Percentiles rank a stretch among this genome's conserved stretches.
These are phyloP conservation scores for Vachellia collinsii DNA, from an alignment of 306 rosid genomes.

Conservation along the genomic window DNA sequence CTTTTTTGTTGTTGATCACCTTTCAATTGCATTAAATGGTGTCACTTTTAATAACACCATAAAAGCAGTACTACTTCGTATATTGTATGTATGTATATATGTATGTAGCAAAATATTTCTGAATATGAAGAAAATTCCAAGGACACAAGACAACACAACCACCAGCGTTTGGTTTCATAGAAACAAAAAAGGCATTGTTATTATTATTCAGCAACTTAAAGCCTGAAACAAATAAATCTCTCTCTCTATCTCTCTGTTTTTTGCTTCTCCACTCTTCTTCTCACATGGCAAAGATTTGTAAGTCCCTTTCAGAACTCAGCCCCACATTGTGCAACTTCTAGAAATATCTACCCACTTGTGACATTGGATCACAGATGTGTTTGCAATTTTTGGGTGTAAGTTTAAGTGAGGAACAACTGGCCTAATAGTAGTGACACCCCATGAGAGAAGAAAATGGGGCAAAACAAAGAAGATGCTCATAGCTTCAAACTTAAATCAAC, in stretches of 20 bases:
- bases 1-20: too few relatives aligned
- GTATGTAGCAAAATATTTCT: neutral
- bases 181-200: slow-evolving; percentile 9
- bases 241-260: slow-evolving; percentile 36
- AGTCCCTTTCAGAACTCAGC: slow-evolving; percentile 43
- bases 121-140: slow-evolving; percentile 15
- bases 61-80: too few relatives aligned
- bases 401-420: slow-evolving; percentile 43
- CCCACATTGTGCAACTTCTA: slow-evolving; percentile 47
- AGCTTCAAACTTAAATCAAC: slow-evolving; percentile 78
- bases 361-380: slow-evolving; percentile 14
- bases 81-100: too few relatives aligned
- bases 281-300: slow-evolving; percentile 49
- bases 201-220: neutral
- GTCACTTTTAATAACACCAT: too few relatives aligned
- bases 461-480: slow-evolving; percentile 36
- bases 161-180: slow-evolving; percentile 5
- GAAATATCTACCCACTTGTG: slow-evolving; percentile 40
- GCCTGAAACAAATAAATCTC: slow-evolving; percentile 31
- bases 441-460: neutral
- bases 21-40: too few relatives aligned
- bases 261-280: slow-evolving; percentile 16
- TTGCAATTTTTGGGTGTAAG: slow-evolving; percentile 20
- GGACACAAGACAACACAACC: neutral
- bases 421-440: slow-evolving; percentile 33